Evolutionary conservation across 306 rosid species (phyloP), one percentile per base, ranked within the genome.

Genomic region (Pyrus betulifolia): DNA sequence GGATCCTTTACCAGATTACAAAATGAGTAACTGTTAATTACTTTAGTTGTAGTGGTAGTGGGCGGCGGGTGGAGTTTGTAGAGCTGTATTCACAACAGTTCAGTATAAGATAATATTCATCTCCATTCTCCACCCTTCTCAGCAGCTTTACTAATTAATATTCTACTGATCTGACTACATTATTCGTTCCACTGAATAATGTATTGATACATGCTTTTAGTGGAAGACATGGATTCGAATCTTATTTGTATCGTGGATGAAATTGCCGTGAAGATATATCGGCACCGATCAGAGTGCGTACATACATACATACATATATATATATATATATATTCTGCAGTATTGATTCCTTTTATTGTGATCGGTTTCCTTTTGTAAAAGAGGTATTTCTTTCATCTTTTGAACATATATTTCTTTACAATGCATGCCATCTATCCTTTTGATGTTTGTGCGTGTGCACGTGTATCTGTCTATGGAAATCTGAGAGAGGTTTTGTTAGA

Each of bases 341-440:
- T 15, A 51, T 74, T 4, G 96, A 88, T 85, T 87, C 90, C 73
- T 84, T 82, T 81, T 85, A 77, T 82, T 22, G 86, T 78, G 76
- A 68, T 83, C 85, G 72, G 74, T 86, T 52, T 82, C 87, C 63
- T 85, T 88, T 85, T 76, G 75, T 79, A 85, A 90, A 89, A 84
- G 82, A 80, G 80, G 17, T 87, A 87, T 85, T 88, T 88, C 89
- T 82, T 62, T 45, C 67, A 80, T 79, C 27, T 58, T 74, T 70
- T 75, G 35, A 45, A 28, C 30, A 30, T 42, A 72, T 52, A 75
- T 59, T 54, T 76, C 76, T 77, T 84, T 73, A 74, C 62, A 81
- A 74, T 78, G 71, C 77, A 28, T 58, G 63, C 14, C 63, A 58
- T 58, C 63, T 58, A 10, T 22, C 30, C 14, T 58, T 27, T 11